Evolutionary conservation across 495 filamentous ascomycete species (phyloP), one percentile per base, ranked within the genome.

Genomic region (Podospora bellae-mahoneyi): DNA sequence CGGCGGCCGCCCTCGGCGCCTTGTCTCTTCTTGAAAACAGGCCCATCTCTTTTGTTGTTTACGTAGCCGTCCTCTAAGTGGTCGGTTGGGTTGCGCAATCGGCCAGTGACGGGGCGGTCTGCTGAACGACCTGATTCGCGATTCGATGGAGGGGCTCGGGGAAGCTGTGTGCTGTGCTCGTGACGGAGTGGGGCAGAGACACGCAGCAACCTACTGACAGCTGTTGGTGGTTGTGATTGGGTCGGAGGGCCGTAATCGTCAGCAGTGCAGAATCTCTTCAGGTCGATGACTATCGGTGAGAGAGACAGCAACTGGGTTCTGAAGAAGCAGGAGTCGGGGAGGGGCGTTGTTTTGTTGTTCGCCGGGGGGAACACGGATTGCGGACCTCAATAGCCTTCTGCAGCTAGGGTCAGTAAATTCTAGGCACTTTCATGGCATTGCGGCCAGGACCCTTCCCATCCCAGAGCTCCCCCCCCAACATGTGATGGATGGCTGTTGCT

Each of bases 21-120:
- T 80, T 81, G 57, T 80, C 77, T 60, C 80, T 80, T 67, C 82
- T 75, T 9, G 83, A 83, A 76, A 86, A 86, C 64, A 86, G 72
- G 73, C 84, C 84, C 84, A 86, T 85, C 48, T 65, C 64, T 62
- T 63, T 63, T 65, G 66, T 55, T 28, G 60, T 58, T 60, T 53
- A 62, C 65, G 64, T 60, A 57, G 66, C 44, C 58, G 58, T 32
- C 10, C 60, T 68, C 54, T 60, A 39, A 71, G 66, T 64, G 69
- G 69, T 56, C 62, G 27, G 54, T 56, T 16, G 59, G 61, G 16
- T 48, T 57, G 61, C 32, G 55, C 32, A 65, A 65, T 74, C 65
- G 72, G 73, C 72, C 64, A 60, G 59, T 64, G 27, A 53, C 59
- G 56, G 66, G 20, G 65, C 66, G 71, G 65, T 68, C 68, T 73